Percentiles rank a stretch among this genome's conserved stretches.
phyloP scores from a whole-genome alignment of 2,329 filamentous ascomycete species.

The Periconia sp. region DNA sequence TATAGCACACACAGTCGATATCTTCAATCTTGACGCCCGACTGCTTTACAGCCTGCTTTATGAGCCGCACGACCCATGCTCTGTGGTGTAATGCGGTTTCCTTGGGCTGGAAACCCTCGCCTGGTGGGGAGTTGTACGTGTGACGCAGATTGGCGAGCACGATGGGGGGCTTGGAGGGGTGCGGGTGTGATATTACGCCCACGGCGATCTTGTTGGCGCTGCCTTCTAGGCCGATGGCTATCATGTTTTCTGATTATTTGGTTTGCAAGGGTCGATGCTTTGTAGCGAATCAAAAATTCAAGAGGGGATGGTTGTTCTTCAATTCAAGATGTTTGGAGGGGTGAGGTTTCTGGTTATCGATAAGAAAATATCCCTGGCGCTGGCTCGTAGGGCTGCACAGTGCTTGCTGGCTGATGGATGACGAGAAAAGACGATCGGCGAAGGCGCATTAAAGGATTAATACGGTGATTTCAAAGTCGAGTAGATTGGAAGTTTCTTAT shows the following conservation, averaged over 20 bases:
- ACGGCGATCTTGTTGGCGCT: slow-evolving; percentile 98
- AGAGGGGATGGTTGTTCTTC: not conserved
- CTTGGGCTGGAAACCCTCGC: slow-evolving; percentile 92
- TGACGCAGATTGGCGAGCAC: slow-evolving; percentile 92
- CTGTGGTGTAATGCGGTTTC: slow-evolving; percentile 95
- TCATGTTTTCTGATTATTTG: slow-evolving; percentile 48
- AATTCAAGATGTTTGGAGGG: slow-evolving; percentile 18
- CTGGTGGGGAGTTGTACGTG: slow-evolving; percentile 89
- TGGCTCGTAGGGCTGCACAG: not conserved
- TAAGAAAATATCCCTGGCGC: slow-evolving; percentile 7
- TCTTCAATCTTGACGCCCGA: slow-evolving; percentile 59
- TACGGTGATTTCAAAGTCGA: not conserved
- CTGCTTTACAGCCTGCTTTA: slow-evolving; percentile 74
- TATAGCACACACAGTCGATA: slow-evolving; percentile 93
- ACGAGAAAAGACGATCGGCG: slow-evolving; percentile 3
- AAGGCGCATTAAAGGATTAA: not conserved
- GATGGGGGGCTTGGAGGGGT: slow-evolving; percentile 47
- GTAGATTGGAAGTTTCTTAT: no score
- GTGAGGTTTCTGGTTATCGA: slow-evolving; percentile 19
- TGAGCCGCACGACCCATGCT: slow-evolving; percentile 77
- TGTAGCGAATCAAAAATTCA: not conserved
- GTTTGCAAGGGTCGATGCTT: not conserved
- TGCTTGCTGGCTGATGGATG: not conserved
- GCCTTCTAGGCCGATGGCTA: slow-evolving; percentile 79
- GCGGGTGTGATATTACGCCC: slow-evolving; percentile 81